Evolutionary conservation across 306 rosid genomes (phyloP).

Genomic region (Bauhinia variegata): DNA sequence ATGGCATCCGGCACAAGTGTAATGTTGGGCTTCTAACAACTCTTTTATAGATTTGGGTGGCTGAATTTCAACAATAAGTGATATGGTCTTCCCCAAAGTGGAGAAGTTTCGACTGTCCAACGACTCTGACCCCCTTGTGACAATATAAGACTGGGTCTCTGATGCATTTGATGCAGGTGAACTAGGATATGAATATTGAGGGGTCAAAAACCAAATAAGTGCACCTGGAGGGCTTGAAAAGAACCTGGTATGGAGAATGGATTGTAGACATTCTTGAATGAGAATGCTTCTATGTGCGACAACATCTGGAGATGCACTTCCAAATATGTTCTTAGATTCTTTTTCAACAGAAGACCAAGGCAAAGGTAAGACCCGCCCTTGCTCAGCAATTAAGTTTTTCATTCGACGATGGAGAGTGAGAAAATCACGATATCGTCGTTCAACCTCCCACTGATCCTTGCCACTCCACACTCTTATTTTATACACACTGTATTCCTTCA

Average conservation of each 20-base stretch:
- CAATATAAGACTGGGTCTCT: constrained; percentile 42
- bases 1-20: constrained; percentile 93
- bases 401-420: constrained; percentile 67
- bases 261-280: constrained; percentile 85
- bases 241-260: constrained; percentile 63
- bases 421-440: constrained; percentile 91
- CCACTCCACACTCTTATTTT: constrained; percentile 80
- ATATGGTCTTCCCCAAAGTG: constrained; percentile 81
- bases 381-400: constrained; percentile 68
- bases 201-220: constrained; percentile 79
- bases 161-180: constrained; percentile 49
- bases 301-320: constrained; percentile 91
- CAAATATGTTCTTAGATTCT: constrained; percentile 79
- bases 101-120: constrained; percentile 46
- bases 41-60: constrained; percentile 76
- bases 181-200: constrained; percentile 69
- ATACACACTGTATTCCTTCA: constrained; percentile 93
- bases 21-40: constrained; percentile 86
- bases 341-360: constrained; percentile 86
- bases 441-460: constrained; percentile 90
- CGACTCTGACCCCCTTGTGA: constrained; percentile 42
- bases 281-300: constrained; percentile 86
- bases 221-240: constrained; percentile 68
- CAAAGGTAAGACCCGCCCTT: constrained; percentile 79
- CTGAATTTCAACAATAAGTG: constrained; percentile 85